Conservation (phyloP, 352 stramenopile species). For the Pythium grandisporangium region DNA sequence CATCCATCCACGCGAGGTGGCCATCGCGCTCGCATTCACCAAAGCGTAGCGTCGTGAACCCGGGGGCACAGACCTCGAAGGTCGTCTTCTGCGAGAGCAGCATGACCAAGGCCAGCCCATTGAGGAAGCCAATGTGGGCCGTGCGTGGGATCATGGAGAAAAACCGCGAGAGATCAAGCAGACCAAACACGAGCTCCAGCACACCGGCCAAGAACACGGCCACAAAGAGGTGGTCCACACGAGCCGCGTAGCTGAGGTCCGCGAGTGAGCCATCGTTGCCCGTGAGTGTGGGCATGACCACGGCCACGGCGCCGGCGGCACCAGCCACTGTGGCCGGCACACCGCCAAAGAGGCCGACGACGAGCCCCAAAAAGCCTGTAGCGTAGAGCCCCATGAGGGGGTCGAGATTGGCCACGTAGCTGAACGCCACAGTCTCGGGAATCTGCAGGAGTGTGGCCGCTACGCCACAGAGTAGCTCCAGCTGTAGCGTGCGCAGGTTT, state of each 20-base stretch:
- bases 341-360: constrained; percentile 81
- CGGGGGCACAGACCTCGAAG: constrained; percentile 73
- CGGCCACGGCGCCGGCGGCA: constrained; percentile 83
- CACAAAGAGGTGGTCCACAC: constrained; percentile 81
- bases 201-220: constrained; percentile 81
- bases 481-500: constrained; percentile 42
- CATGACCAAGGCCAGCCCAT: constrained; percentile 93
- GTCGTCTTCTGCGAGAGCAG: constrained; percentile 90
- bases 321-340: constrained; percentile 84
- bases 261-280: constrained; percentile 30
- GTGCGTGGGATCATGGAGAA: constrained; percentile 91
- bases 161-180: constrained; percentile 81
- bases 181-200: constrained; percentile 78
- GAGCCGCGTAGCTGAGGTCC: constrained; percentile 55
- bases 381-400: constrained; percentile 87
- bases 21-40: constrained; percentile 62
- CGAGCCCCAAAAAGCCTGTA: constrained; percentile 86
- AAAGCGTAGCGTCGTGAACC: constrained; percentile 49
- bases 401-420: constrained; percentile 85
- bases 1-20: constrained; percentile 69
- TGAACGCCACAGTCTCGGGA: constrained; percentile 91
- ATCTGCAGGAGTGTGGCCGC: constrained; percentile 90
- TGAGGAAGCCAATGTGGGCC: constrained; percentile 95
- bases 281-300: constrained; percentile 87
- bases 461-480: constrained; percentile 82